Evolutionary conservation across 2,329 filamentous ascomycete species (phyloP).

Genomic region (Calonectria honghensis): DNA sequence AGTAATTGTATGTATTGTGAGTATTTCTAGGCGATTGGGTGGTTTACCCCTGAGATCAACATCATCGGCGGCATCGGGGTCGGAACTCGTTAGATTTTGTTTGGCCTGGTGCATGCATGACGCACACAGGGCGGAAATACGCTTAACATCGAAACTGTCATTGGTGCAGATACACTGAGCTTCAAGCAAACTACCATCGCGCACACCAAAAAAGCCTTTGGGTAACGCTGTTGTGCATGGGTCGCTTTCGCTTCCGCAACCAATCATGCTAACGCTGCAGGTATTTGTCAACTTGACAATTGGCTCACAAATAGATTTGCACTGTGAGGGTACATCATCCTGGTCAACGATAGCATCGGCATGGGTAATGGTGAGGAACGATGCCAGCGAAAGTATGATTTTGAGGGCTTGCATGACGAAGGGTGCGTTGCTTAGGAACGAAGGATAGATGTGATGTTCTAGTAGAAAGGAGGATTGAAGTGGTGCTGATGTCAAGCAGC

Average conservation of each 20-base stretch:
- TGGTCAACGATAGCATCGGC: background rate
- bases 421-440: background rate
- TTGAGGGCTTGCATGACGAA: background rate
- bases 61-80: background rate
- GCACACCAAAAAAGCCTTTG: background rate
- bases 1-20: background rate
- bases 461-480: background rate
- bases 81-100: background rate
- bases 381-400: background rate
- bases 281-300: background rate
- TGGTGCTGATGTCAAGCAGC: background rate
- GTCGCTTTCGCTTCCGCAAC: background rate
- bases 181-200: background rate
- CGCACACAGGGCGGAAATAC: background rate
- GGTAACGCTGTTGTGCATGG: background rate
- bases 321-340: background rate
- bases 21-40: background rate
- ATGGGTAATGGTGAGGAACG: background rate
- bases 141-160: background rate
- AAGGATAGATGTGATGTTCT: background rate
- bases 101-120: background rate
- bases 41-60: background rate
- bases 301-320: background rate
- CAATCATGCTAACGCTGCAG: background rate
- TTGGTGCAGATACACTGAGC: slow-evolving; percentile 6